These are phyloP conservation scores for Aspergillus pseudoterreus DNA, from an alignment of 2,329 filamentous ascomycete species.

Conservation along the genomic window DNA sequence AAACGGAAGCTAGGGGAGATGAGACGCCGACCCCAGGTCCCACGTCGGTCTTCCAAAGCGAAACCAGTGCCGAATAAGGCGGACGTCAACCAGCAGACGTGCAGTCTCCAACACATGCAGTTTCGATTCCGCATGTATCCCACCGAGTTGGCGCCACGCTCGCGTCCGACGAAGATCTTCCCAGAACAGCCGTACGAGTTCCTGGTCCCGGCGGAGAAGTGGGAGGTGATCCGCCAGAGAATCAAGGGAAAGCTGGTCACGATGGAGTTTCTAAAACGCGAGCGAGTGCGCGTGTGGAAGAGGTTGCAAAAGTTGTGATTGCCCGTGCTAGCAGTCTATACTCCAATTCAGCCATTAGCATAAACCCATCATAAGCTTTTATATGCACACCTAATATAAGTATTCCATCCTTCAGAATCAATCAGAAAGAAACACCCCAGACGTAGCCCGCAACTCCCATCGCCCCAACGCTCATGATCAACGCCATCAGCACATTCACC, in stretches of 20 bases:
- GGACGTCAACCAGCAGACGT: not conserved
- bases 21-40: too few species aligned
- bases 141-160: conserved; percentile 11
- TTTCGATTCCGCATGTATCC: conserved; percentile 16
- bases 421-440: conserved; percentile 26
- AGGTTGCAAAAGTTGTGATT: not conserved
- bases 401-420: not conserved
- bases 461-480: conserved; percentile 71
- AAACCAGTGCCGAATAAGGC: too few species aligned
- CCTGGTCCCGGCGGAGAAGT: conserved; percentile 8
- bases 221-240: conserved; percentile 9
- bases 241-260: conserved; percentile 7
- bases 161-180: conserved; percentile 17
- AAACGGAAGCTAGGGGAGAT: not conserved
- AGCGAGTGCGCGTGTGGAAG: not conserved
- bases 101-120: not conserved
- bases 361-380: not conserved
- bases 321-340: too few species aligned
- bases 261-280: conserved; percentile 7
- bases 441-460: conserved; percentile 55
- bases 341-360: not conserved
- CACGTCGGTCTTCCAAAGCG: too few species aligned
- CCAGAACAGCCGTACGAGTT: conserved; percentile 15
- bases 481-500: conserved; percentile 90
- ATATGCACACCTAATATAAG: not conserved